phyloP scores from a whole-genome alignment of 805 yeast species.

The Debaryomyces hansenii region DNA sequence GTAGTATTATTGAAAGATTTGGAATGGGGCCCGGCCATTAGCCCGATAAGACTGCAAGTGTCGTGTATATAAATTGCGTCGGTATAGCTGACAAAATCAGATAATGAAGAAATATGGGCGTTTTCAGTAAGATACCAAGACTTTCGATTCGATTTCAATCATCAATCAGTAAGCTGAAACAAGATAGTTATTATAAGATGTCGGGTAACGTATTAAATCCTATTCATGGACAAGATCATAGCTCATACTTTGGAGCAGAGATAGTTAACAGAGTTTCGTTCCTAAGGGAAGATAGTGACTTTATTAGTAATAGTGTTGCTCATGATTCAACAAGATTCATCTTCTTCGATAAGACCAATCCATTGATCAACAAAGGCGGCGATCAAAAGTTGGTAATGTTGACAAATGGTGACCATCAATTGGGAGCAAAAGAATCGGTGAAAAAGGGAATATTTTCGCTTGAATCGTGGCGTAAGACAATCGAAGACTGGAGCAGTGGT shows the following conservation, averaged over 20 bases:
- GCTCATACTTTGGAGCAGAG: slow-evolving; percentile 46
- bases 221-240: slow-evolving; percentile 16
- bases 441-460: slow-evolving; percentile 21
- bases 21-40: no score
- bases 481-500: slow-evolving; percentile 28
- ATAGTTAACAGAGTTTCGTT: slow-evolving; percentile 66
- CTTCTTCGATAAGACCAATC: slow-evolving; percentile 33
- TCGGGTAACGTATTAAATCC: slow-evolving; percentile 11
- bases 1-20: no score
- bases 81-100: no score
- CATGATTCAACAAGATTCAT: slow-evolving; percentile 53
- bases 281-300: slow-evolving; percentile 54
- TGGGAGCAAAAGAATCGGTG: slow-evolving; percentile 14
- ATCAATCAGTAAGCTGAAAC: not conserved
- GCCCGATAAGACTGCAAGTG: not conserved
- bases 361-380: slow-evolving; percentile 30
- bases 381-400: slow-evolving; percentile 29
- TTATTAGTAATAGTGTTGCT: slow-evolving; percentile 45
- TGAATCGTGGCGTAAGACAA: slow-evolving; percentile 14
- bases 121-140: not conserved
- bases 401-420: slow-evolving; percentile 38
- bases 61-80: not conserved
- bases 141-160: not conserved
- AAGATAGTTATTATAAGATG: slow-evolving; percentile 9
- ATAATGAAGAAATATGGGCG: not conserved